These are phyloP conservation scores for Solanum aculeatissimum DNA, from an alignment of 305 asterid genomes.

Conservation along the genomic window DNA sequence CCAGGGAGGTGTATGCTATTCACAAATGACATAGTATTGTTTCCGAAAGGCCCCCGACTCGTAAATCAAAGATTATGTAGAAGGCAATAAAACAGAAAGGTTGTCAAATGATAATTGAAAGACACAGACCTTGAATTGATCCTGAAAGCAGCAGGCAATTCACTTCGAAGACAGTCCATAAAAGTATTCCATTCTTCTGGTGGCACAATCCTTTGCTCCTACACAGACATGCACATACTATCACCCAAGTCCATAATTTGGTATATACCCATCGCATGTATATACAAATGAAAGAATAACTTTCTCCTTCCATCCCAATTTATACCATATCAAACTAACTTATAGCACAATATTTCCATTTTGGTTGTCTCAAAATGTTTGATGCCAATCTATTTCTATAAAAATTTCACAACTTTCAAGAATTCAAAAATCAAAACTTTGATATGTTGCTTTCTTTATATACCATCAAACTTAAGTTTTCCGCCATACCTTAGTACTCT, in stretches of 20 bases:
- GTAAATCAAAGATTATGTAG: background rate
- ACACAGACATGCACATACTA: background rate
- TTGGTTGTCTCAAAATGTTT: background rate
- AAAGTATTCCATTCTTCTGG: constrained; percentile 80
- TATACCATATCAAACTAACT: background rate
- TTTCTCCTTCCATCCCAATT: background rate
- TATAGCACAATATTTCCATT: background rate
- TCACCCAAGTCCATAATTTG: background rate
- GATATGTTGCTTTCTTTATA: background rate
- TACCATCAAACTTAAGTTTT: background rate
- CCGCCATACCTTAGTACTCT: background rate
- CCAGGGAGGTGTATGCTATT: too few relatives aligned
- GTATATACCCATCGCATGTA: background rate
- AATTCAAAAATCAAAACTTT: background rate
- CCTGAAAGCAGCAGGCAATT: constrained; percentile 96
- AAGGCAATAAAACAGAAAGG: background rate
- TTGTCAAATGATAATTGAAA: background rate
- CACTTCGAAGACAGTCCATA: constrained; percentile 47
- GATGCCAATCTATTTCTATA: background rate
- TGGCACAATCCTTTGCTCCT: constrained; percentile 75
- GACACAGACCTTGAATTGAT: constrained; percentile 65
- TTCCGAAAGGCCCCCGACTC: background rate
- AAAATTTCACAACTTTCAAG: background rate
- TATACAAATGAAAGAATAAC: background rate
- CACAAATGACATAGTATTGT: background rate